Percentiles rank a stretch among this genome's conserved stretches.
Evolutionary conservation across 1,284 basidiomycete genomes (phyloP).

Genomic region (Leccinum fuscescens): DNA sequence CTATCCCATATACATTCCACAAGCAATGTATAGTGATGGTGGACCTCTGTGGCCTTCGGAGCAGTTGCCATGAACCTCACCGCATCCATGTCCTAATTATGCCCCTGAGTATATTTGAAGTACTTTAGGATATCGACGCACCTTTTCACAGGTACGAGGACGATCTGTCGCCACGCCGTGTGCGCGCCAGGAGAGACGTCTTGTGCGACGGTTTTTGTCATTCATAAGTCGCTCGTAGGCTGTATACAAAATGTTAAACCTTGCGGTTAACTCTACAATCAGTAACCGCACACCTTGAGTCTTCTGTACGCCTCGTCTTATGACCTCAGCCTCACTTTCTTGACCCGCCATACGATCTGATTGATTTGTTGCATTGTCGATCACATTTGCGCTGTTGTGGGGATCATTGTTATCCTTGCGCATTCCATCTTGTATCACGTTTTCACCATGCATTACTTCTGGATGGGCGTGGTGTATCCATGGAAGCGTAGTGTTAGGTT

Average conservation of each 20-base stretch:
- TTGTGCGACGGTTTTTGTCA: too few species aligned
- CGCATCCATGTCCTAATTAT: neutral
- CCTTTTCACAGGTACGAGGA: neutral
- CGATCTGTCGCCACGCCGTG: too few species aligned
- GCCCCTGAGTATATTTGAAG: neutral
- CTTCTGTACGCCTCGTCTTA: neutral
- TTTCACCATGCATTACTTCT: neutral
- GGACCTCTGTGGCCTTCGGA: neutral
- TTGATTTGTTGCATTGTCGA: too few species aligned
- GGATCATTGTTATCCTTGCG: neutral
- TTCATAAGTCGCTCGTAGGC: neutral
- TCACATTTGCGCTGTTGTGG: neutral
- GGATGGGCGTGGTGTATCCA: neutral
- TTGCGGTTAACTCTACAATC: too few species aligned
- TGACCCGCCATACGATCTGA: neutral
- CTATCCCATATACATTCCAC: neutral
- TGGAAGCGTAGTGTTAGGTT: neutral
- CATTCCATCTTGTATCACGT: too few species aligned
- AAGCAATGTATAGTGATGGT: neutral
- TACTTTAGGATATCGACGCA: neutral
- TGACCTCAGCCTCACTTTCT: neutral
- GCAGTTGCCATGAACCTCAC: neutral
- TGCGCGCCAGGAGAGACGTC: too few species aligned
- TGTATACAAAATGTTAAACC: neutral
- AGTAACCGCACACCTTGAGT: neutral